Conservation (phyloP, 1,284 basidiomycete species). For the Gastroboletus turbinatus region DNA sequence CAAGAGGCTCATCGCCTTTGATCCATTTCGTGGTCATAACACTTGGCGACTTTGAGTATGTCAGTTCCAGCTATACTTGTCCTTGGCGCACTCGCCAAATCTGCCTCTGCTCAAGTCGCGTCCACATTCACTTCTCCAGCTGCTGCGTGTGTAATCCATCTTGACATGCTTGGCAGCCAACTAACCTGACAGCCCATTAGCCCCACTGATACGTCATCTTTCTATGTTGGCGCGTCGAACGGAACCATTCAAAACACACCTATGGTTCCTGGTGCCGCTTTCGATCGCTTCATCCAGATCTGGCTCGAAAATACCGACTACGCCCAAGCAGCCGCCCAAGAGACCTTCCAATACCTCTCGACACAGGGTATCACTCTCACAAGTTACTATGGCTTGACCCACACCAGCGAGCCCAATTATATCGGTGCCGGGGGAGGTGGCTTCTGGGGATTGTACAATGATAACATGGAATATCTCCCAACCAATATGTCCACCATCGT, state of each 20-base stretch:
- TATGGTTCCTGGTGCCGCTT: conserved; percentile 40
- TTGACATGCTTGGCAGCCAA: not conserved
- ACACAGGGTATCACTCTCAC: conserved; percentile 53
- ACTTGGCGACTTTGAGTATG: conserved; percentile 9
- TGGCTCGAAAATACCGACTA: conserved; percentile 63
- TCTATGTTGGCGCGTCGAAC: conserved; percentile 28
- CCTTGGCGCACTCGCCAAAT: conserved; percentile 19
- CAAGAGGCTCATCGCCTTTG: not conserved
- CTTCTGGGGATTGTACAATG: conserved; percentile 56
- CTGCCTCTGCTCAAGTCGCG: conserved; percentile 15
- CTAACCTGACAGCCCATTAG: conserved; percentile 10
- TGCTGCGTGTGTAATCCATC: conserved; percentile 20
- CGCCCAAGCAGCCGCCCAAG: conserved; percentile 29
- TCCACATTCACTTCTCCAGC: conserved; percentile 26
- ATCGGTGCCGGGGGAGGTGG: conserved; percentile 51
- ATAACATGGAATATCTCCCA: conserved; percentile 40
- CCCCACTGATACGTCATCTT: conserved; percentile 26
- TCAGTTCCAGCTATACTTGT: conserved; percentile 12
- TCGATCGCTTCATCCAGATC: conserved; percentile 53
- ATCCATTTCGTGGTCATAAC: not conserved
- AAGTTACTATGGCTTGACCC: conserved; percentile 58
- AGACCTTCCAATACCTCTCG: conserved; percentile 49
- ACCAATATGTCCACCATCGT: conserved; percentile 56
- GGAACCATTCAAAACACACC: conserved; percentile 23
- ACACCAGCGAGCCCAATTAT: conserved; percentile 67